Evolutionary conservation across 139 green algal species (phyloP), one percentile per base, ranked within the genome.

Genomic region (Chlamydomonas applanata): DNA sequence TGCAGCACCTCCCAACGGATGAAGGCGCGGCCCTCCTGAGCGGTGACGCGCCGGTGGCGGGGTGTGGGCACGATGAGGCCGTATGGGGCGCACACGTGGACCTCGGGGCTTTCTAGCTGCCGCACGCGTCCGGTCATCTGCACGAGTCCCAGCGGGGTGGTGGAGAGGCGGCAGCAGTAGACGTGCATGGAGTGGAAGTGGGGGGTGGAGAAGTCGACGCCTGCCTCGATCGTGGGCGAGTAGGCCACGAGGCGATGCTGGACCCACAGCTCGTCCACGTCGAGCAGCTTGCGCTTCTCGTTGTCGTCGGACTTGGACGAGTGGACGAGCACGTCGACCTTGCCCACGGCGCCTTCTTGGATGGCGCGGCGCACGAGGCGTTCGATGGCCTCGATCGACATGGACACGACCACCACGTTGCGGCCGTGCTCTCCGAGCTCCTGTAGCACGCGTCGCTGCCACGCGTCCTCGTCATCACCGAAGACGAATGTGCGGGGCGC

Each of bases 111-210:
- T 3, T 22, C 25, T 44, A 74, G 46, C 3, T 74, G 44, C 4
- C 68, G 68, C 68, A 74, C 68, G 44, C 68, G 68, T 7, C 44
- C 44, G 3, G 44, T 63, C 68, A 74, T 74, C 46, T 74, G 68
- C 4, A 74, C 4, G 25, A 29, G 3, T 4, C 45, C 46, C 44
- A 63, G 16, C 4, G 68, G 68, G 27, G 46, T 5, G 4, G 45
- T 24, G n/a, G 68, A 74, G 19, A 22, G 14, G 20, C 13, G 68
- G 46, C 68, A 74, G 20, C 11, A 3, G 44, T 64, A 63, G 24
- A 9, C 5, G 46, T 44, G 46, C 68, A 64, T 63, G 20, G 44
- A 20, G 68, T 74, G 34, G 32, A 74, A 74, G 68, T 74, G 68
- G 4, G 35, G 4, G 4, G 11, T 74, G 40, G 17, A 46, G 44